phyloP scores from a whole-genome alignment of 148 eudicot genomes.

The Mesembryanthemum crystallinum region DNA sequence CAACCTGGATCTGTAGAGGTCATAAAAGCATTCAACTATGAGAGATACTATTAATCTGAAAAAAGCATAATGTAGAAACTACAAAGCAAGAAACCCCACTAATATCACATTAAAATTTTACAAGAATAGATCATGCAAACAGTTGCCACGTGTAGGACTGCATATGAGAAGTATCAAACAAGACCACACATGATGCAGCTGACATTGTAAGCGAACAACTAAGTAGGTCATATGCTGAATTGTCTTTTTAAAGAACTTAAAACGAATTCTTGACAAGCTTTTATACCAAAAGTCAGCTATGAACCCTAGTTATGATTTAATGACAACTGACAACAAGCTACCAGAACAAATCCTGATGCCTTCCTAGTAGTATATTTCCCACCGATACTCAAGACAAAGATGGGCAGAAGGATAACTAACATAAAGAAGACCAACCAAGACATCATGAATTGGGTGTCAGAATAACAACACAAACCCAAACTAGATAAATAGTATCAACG shows the following conservation, averaged over 20 bases:
- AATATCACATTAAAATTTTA: background rate
- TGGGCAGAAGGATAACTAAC: background rate
- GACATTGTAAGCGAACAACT: background rate
- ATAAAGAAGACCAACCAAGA: background rate
- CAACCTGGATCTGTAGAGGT: constrained; percentile 52
- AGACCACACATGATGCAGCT: background rate
- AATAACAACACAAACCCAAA: background rate
- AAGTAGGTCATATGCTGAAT: background rate
- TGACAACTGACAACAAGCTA: background rate
- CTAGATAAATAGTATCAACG: background rate
- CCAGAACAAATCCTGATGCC: background rate
- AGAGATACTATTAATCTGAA: background rate
- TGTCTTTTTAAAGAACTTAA: background rate
- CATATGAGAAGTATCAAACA: background rate
- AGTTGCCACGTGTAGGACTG: background rate
- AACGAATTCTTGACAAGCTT: background rate
- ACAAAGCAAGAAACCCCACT: background rate
- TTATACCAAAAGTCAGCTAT: background rate
- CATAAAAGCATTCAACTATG: background rate
- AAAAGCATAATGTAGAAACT: background rate
- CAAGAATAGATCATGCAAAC: background rate
- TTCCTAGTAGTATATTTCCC: background rate
- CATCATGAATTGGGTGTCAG: background rate
- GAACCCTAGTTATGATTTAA: background rate
- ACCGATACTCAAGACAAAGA: background rate